Conservation (phyloP, 2,329 filamentous ascomycete species). For the Pyricularia sp. region DNA sequence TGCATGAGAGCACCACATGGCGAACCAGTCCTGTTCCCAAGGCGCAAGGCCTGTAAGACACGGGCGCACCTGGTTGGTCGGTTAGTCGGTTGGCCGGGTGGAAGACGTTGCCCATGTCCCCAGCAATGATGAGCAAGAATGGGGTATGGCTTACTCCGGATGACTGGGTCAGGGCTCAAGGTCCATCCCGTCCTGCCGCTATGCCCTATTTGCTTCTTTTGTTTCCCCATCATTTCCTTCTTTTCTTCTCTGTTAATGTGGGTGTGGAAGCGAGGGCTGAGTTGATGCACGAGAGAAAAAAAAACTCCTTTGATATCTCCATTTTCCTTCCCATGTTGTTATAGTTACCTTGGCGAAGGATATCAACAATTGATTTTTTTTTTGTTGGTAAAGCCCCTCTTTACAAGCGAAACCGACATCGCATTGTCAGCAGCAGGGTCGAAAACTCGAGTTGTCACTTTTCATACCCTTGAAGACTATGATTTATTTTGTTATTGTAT, state of each 20-base stretch:
- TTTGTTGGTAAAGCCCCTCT: neutral
- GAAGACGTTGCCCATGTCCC: neutral
- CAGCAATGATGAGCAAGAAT: neutral
- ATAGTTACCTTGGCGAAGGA: too few relatives aligned
- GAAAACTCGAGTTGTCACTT: neutral
- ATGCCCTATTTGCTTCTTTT: neutral
- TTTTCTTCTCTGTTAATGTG: neutral
- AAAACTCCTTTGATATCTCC: neutral
- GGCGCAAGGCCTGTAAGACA: neutral
- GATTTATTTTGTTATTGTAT: neutral
- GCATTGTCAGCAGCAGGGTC: neutral
- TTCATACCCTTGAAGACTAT: neutral
- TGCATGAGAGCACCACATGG: neutral
- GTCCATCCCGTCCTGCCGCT: neutral
- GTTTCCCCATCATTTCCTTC: neutral
- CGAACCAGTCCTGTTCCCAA: neutral
- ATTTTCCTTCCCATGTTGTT: neutral
- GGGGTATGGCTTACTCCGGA: neutral
- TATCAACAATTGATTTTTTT: neutral
- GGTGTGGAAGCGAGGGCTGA: neutral
- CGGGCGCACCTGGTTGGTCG: neutral
- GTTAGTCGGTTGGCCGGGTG: neutral
- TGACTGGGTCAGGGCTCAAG: neutral
- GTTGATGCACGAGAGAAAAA: neutral
- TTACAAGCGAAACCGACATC: neutral